These are phyloP conservation scores for Zoysia japonica DNA, from an alignment of 176 grass and related monocot genomes.

Conservation along the genomic window DNA sequence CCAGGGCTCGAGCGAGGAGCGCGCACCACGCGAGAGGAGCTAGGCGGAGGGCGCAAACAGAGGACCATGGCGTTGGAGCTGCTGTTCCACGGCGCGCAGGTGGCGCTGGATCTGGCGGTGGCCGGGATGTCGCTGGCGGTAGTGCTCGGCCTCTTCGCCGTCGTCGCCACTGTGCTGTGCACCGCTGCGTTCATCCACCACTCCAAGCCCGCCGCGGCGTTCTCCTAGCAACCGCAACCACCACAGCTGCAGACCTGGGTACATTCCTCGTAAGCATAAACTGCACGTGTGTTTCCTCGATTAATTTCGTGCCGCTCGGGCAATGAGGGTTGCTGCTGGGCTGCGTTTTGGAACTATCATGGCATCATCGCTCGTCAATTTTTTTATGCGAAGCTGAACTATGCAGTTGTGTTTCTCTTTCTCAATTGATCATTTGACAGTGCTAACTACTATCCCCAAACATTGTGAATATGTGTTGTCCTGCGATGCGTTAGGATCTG, in stretches of 20 bases:
- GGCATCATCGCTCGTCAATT: neutral
- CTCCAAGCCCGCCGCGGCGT: slow-evolving; percentile 52
- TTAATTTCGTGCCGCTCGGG: neutral
- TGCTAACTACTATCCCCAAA: neutral
- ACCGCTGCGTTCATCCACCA: slow-evolving; percentile 76
- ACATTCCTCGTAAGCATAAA: slow-evolving; percentile 15
- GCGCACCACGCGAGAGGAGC: neutral
- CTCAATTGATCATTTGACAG: neutral
- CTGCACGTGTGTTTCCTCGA: neutral
- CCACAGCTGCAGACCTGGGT: slow-evolving; percentile 16
- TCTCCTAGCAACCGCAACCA: slow-evolving; percentile 24
- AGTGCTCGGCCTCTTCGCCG: slow-evolving; percentile 66
- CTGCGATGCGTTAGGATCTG: neutral
- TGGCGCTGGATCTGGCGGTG: slow-evolving; percentile 74
- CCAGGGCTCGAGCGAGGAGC: slow-evolving; percentile 28
- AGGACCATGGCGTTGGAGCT: slow-evolving; percentile 42
- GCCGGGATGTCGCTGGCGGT: slow-evolving; percentile 76
- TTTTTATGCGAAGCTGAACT: neutral
- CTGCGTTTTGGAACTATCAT: neutral
- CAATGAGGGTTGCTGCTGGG: neutral
- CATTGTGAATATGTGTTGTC: neutral
- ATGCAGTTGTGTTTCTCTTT: neutral
- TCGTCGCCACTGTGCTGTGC: slow-evolving; percentile 77
- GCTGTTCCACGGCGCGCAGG: slow-evolving; percentile 60
- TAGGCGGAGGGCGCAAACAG: neutral